Base-by-base conservation (phyloP, 1,139 yeast genomes). In the Taphrina communis region DNA sequence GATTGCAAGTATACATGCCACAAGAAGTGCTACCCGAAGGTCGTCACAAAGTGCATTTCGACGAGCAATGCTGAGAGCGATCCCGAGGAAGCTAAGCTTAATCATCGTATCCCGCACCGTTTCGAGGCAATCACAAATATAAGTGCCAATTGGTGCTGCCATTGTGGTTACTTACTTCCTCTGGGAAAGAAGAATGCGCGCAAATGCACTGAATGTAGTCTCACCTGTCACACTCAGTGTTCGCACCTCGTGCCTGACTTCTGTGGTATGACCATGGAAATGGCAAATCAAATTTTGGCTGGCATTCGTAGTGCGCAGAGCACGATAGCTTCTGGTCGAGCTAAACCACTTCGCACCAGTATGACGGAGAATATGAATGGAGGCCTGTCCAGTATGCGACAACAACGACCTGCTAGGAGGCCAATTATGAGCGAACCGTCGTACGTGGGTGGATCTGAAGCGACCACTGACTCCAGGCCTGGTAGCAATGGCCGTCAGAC, bases 81-180 rank as follows among this genome's bases (percentile, higher is more conserved):
- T 77, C 86, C 88, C 3, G 96, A 89, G 76, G 98, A 92, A 76
- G 90, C 95, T 66, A 92, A 90, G 78, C 85, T 94, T 78, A 94
- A 94, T 76, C 98, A 94, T 77, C 90, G 96, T 74, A 94, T 94
- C 74, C 99, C 99, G 52, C 99, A 94, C 78, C 86, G 97, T 76
- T 93, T 93, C 77, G 97, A 90, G 73, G 93, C 95, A 35, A 85
- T 88, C 41, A 85, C 96, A 25, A 94, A 94, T 77, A 89, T 93
- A 80, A 96, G 97, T 75, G 96, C 99, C 6, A 93, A 93, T 76
- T 94, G 99, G 99, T 94, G 99, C 80, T 94, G 98, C 75, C 99
- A 94, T 77, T 94, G 99, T 83, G 99, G 99, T 71, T 92, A 91
- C 77, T 87, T 94, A 68, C 82, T 94, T 73, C 98, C 99, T 6